phyloP scores from a whole-genome alignment of 805 yeast genomes.

The Millerago galiae region DNA sequence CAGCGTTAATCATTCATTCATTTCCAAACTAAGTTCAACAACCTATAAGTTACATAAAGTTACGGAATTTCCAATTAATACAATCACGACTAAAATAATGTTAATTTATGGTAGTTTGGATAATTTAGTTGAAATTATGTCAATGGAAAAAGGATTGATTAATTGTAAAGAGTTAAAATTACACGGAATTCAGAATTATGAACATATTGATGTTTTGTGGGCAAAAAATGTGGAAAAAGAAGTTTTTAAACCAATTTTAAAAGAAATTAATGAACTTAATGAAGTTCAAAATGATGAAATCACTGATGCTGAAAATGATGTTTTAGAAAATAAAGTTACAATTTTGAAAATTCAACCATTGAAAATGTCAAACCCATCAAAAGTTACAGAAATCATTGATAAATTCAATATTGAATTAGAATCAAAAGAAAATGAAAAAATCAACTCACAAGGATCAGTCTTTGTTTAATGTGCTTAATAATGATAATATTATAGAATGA shows the following conservation, averaged over 20 bases:
- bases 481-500: background rate
- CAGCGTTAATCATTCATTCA: slow-evolving; percentile 34
- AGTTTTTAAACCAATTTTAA: slow-evolving; percentile 40
- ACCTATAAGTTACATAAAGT: slow-evolving; percentile 26
- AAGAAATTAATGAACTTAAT: slow-evolving; percentile 31
- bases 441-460: slow-evolving; percentile 8
- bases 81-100: slow-evolving; percentile 53
- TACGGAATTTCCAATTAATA: slow-evolving; percentile 49
- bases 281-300: no score
- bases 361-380: background rate
- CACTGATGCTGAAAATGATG: background rate
- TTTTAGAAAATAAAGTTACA: background rate
- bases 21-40: slow-evolving; percentile 2
- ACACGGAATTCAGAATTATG: slow-evolving; percentile 50
- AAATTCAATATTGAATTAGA: background rate
- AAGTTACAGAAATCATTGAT: background rate
- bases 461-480: slow-evolving; percentile 6
- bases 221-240: slow-evolving; percentile 46
- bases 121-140: slow-evolving; percentile 64
- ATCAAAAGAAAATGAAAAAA: background rate
- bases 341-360: background rate
- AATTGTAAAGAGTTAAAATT: slow-evolving; percentile 22
- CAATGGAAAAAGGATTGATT: slow-evolving; percentile 51
- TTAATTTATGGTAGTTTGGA: slow-evolving; percentile 67
- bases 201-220: slow-evolving; percentile 81